Percentiles rank a stretch among this genome's conserved stretches.
These are phyloP conservation scores for Corylus heterophylla DNA, from an alignment of 306 rosid genomes.

Conservation along the genomic window DNA sequence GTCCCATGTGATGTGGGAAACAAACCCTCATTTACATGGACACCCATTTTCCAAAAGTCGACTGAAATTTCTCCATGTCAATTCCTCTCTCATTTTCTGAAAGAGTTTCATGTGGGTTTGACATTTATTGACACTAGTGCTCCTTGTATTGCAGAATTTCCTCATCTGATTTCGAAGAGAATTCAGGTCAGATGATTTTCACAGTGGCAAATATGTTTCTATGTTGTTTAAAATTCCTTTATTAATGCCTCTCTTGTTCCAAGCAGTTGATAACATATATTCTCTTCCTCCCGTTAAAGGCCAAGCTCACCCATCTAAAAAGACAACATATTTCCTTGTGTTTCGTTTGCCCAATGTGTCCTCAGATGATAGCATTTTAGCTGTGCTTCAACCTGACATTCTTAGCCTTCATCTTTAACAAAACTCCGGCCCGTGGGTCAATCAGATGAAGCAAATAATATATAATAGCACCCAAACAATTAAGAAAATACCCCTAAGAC, in stretches of 20 bases:
- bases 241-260: not conserved
- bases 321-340: not conserved
- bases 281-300: not conserved
- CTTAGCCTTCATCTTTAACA: not conserved
- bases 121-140: not conserved
- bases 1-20: not conserved
- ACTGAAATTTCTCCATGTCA: not conserved
- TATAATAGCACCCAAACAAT: not conserved
- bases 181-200: too few species aligned
- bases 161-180: too few species aligned
- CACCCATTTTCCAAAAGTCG: not conserved
- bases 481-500: conserved; percentile 5
- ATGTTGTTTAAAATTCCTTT: not conserved
- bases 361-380: not conserved
- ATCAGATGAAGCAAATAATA: conserved; percentile 4
- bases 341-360: not conserved
- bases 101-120: not conserved
- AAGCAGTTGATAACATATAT: not conserved
- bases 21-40: not conserved
- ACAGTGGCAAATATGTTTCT: too few species aligned
- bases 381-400: not conserved
- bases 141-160: too few species aligned
- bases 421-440: not conserved
- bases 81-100: not conserved
- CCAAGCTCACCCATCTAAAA: too few species aligned